A percentile compares a stretch with the other conserved stretches of the same genome.
These are phyloP conservation scores for Biscogniauxia marginata DNA, from an alignment of 2,329 filamentous ascomycete genomes.

Conservation along the genomic window DNA sequence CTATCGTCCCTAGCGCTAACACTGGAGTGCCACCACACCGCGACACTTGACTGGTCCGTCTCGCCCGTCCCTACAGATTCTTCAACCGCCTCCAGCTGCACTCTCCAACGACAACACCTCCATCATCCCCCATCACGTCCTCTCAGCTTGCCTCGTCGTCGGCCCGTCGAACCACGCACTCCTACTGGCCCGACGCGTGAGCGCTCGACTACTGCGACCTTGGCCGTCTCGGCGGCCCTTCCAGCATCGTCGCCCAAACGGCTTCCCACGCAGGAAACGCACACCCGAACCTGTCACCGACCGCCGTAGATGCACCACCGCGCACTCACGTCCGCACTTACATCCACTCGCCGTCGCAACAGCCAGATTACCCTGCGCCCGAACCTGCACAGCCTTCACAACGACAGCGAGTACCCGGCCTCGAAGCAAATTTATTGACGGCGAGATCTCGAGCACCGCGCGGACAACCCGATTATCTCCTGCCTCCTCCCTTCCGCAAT, in stretches of 20 bases:
- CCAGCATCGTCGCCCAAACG: constrained; percentile 27
- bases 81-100: background rate
- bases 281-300: constrained; percentile 24
- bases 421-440: constrained; percentile 24
- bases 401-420: constrained; percentile 16
- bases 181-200: constrained; percentile 6
- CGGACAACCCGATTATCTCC: constrained; percentile 15
- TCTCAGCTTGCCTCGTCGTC: background rate
- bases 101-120: background rate
- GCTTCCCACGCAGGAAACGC: constrained; percentile 31
- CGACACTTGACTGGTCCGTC: background rate
- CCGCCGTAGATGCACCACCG: constrained; percentile 31
- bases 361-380: constrained; percentile 12
- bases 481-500: constrained; percentile 45
- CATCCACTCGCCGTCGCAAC: constrained; percentile 13
- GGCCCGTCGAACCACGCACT: constrained; percentile 8
- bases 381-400: constrained; percentile 4
- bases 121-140: background rate
- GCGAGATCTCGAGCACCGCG: constrained; percentile 15
- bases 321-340: constrained; percentile 15
- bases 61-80: background rate
- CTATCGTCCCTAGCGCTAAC: too few relatives aligned
- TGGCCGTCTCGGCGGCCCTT: constrained; percentile 27
- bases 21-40: background rate
- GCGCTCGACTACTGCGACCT: background rate